Percentiles rank a stretch among this genome's conserved stretches.
Evolutionary conservation across 768 basidiomycete species (phyloP).

Genomic region (Sutorius australiensis): DNA sequence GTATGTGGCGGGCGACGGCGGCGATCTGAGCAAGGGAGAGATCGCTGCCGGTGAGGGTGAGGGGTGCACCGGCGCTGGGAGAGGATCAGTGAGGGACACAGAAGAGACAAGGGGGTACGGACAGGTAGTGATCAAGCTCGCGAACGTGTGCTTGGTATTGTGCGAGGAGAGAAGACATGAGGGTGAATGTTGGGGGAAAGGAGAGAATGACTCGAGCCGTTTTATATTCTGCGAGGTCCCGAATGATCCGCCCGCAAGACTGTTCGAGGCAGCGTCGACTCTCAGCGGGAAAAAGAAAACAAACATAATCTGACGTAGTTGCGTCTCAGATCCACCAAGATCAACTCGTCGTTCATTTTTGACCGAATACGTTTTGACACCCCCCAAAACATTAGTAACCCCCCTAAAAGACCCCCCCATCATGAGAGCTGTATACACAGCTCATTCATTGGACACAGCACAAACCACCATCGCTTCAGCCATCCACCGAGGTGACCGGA

Average conservation of each 20-base stretch:
- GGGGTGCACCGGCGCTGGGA: slow-evolving; percentile 54
- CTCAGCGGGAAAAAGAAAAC: background rate
- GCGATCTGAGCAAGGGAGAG: slow-evolving; percentile 75
- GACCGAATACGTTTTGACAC: background rate
- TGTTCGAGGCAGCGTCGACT: background rate
- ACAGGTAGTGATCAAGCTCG: slow-evolving; percentile 68
- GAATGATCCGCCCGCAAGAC: slow-evolving; percentile 18
- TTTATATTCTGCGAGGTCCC: slow-evolving; percentile 5
- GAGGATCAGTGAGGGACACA: background rate
- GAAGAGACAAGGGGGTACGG: slow-evolving; percentile 15
- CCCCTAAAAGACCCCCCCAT: slow-evolving; percentile 3
- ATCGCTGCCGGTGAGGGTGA: slow-evolving; percentile 64
- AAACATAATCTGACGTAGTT: slow-evolving; percentile 21
- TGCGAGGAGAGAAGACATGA: slow-evolving; percentile 38
- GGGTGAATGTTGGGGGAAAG: background rate
- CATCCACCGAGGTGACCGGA: background rate
- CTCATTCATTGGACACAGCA: background rate
- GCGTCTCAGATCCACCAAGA: slow-evolving; percentile 11
- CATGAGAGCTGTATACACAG: too few relatives aligned
- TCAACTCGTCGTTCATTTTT: background rate
- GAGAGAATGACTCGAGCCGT: background rate
- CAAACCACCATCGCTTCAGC: background rate
- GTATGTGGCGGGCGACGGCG: slow-evolving; percentile 61
- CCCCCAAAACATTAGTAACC: slow-evolving; percentile 1
- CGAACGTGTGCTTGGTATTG: slow-evolving; percentile 56